Evolutionary conservation across 257 asterid species (phyloP), one percentile per base, ranked within the genome.

Genomic region (Salvia miltiorrhiza): DNA sequence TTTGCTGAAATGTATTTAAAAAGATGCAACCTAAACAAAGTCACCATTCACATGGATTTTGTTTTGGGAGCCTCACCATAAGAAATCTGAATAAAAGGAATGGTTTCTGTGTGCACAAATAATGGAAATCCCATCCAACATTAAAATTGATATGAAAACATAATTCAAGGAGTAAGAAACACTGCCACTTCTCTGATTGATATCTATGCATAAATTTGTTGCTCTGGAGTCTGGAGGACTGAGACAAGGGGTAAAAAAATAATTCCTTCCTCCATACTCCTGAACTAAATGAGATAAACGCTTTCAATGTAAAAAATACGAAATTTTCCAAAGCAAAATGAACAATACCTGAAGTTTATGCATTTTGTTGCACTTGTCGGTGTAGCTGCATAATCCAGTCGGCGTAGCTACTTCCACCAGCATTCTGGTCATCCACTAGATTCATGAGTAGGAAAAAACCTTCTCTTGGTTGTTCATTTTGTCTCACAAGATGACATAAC

Each of bases 381-480:
- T 82, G 82, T 64, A 89, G 58, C 74, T 84, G 92, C 80, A 79
- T 65, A 60, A 89, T 73, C 96, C 92, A 87, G 75, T 85, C 85
- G 12, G 69, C 82, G 64, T 87, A 87, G 74, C 90, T 81, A 75
- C 44, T 70, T 39, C 77, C 70, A 56, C 85, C 89, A 43, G 81
- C 76, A 66, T 49, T 72, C 62, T 77, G 78, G 73, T 87, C 96
- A 69, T 89, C 92, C 45, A 84, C 82, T 35, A 89, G 82, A 73
- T 83, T 81, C 37, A 77, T 23, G 30, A 79, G 85, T 16, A 83
- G 75, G 72, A 84, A 78, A 72, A 80, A 81, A 33, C 84, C 82
- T 81, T 84, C 95, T 80, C 87, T 81, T 3, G 90, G 90, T 69
- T 82, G 90, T 67, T 90, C 95, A 44, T 85, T 92, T 85, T 90